Evolutionary conservation across 2,329 filamentous ascomycete species (phyloP), one percentile per base, ranked within the genome.

Genomic region (Paraphaeosphaeria sporulosa): DNA sequence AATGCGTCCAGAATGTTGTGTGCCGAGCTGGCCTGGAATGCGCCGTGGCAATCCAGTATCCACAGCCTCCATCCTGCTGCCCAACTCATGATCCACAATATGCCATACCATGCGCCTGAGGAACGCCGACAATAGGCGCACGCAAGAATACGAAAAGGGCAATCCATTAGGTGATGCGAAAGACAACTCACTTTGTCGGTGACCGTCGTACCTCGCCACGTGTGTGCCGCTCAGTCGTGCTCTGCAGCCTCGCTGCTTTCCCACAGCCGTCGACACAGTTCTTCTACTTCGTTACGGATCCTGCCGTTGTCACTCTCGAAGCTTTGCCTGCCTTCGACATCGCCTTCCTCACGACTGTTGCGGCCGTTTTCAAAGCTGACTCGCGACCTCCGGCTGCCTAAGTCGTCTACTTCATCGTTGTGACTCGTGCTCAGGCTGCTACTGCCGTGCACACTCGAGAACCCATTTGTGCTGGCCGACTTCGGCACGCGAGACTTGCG

Each of bases 241-340:
- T 76, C 74, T 23, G 72, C 73, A 47, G 73, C 65, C 63, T 79
- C 75, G 17, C 69, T 69, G 57, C 76, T 75, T 58, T 79, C 77
- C 78, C 78, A 80, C 62, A 80, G 62, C 38, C 78, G 64, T 17
- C 78, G 71, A 65, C 77, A 79, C 36, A 80, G 71, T 55, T 80
- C 76, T 61, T 77, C 75, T 2, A 73, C 75, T 57, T 78, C 76
- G 57, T 72, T 72, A 48, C 74, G 61, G 51, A 67, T 64, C 42
- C 68, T 62, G 23, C 57, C 62, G 42, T 64, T 55, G 48, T 74
- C 71, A 57, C 69, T 72, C 43, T 72, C 75, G 17, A 73, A 71
- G 60, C 74, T 74, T 50, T 70, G 66, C 59, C 66, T 51, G 38
- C 67, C 65, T 53, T 70, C 65, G 43, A 69, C 55, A 49, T 70